phyloP scores from a whole-genome alignment of 2,329 filamentous ascomycete species.

The Tolypocladium capitatum region DNA sequence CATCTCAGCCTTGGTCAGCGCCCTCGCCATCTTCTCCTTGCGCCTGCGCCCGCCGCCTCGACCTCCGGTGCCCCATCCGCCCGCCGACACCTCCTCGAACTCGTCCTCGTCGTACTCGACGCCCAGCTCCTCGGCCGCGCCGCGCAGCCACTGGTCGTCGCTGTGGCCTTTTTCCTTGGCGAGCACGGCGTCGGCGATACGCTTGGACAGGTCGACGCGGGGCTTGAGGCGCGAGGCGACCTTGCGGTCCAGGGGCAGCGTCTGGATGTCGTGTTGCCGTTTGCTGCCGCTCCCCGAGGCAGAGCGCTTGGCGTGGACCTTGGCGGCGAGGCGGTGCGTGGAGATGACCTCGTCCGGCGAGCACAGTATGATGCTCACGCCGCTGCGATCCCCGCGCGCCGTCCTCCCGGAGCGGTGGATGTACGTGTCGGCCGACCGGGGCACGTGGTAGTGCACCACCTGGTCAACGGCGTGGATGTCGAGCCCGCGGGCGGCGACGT shows the following conservation, averaged over 20 bases:
- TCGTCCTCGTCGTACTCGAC: slow-evolving; percentile 90
- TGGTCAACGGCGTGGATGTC: slow-evolving; percentile 85
- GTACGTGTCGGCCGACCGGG: slow-evolving; percentile 81
- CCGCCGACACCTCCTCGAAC: slow-evolving; percentile 62
- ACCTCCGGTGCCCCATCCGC: slow-evolving; percentile 46
- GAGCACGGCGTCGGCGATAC: slow-evolving; percentile 66
- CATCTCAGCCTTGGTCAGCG: slow-evolving; percentile 61
- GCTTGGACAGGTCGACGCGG: slow-evolving; percentile 70
- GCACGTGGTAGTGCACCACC: slow-evolving; percentile 90
- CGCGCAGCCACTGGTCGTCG: slow-evolving; percentile 73
- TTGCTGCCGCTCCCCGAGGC: slow-evolving; percentile 28
- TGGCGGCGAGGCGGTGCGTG: slow-evolving; percentile 70
- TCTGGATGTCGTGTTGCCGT: slow-evolving; percentile 54
- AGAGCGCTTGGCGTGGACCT: slow-evolving; percentile 59
- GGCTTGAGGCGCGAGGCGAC: slow-evolving; percentile 65
- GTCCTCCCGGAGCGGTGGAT: slow-evolving; percentile 93
- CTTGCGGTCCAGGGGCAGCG: slow-evolving; percentile 70
- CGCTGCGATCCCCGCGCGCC: slow-evolving; percentile 65
- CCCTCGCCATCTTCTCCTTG: slow-evolving; percentile 58
- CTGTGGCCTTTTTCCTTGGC: slow-evolving; percentile 79
- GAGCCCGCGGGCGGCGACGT: slow-evolving; percentile 84
- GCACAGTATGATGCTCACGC: slow-evolving; percentile 78
- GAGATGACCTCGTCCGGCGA: slow-evolving; percentile 81
- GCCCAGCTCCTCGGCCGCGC: slow-evolving; percentile 80
- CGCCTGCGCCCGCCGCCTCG: slow-evolving; percentile 60